Evolutionary conservation across 257 asterid genomes (phyloP), one percentile per base, ranked within the genome.

Genomic region (Lantana camara): DNA sequence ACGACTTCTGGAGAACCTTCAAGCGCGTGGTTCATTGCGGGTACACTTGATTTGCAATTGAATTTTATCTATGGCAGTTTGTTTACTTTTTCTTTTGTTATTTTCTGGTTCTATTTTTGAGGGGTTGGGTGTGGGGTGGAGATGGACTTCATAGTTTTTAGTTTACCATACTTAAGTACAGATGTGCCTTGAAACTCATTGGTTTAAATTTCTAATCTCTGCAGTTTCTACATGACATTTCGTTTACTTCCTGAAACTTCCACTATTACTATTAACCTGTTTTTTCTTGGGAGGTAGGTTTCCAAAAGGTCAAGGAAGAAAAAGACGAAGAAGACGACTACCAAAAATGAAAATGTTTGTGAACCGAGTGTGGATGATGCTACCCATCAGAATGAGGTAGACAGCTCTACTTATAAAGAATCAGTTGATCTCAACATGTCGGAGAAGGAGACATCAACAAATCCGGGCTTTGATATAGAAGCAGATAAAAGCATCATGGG

Each of bases 1-100:
- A 60, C 87, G 90, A 70, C 91, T 90, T 40, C 73, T 88, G 86
- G 99, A 94, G 86, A 80, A 69, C 74, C 99, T 94, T 77, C 90
- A 93, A 84, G 76, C 81, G 42, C 89, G 81, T 68, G 97, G 99
- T 72, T 68, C 90, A 40, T 78, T 94, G 73, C 82, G 97, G 95
- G 99, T 94, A 84, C 63, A 61, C 62, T 58, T 75, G 17, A 45
- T 72, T 64, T 75, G 10, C 27, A 59, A 32, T 47, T 61, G 12
- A 16, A 10, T 42, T 60, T 52, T 42, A 40, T 40, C 40, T 51
- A 30, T 12, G 63, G 66, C 21, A 54, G 56, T 37, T 66, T 47
- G 48, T 51, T 17, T 68, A 22, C 45, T 9, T 45, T 46, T 63
- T 50, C 53, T 40, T 41, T 10, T 13, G 4, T 30, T 30, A 2